Evolutionary conservation across 1,284 basidiomycete species (phyloP).

Genomic region (Pterula multifida): DNA sequence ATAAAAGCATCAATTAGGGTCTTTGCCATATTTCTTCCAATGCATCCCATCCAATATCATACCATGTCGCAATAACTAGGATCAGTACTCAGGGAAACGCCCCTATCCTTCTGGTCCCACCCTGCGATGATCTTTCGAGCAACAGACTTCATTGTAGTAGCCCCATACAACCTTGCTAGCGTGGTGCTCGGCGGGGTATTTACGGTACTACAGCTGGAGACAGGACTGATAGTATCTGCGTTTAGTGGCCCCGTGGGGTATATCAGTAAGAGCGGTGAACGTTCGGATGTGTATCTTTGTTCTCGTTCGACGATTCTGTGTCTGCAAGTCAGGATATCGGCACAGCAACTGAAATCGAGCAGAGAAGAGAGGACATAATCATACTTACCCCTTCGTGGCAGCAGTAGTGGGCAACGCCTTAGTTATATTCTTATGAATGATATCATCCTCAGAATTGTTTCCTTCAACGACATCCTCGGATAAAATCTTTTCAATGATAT

Average conservation of each 20-base stretch:
- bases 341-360: not conserved
- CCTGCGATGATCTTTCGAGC: no score
- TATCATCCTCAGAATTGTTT: conserved; percentile 81
- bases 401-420: conserved; percentile 61
- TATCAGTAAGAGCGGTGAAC: conserved; percentile 13
- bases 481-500: conserved; percentile 80
- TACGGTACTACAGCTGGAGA: no score
- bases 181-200: no score
- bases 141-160: no score
- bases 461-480: conserved; percentile 86
- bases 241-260: not conserved
- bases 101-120: no score
- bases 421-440: conserved; percentile 63
- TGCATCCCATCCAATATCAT: no score
- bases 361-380: not conserved
- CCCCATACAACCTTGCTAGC: no score
- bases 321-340: not conserved
- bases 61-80: no score
- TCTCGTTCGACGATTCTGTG: conserved; percentile 23
- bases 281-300: conserved; percentile 10
- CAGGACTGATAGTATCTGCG: no score
- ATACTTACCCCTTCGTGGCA: conserved; percentile 72
- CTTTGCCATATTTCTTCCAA: no score
- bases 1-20: no score
- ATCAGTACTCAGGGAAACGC: no score